Base-by-base conservation (phyloP, 129 eudicot genomes). In the Helichrysum umbraculigerum region DNA sequence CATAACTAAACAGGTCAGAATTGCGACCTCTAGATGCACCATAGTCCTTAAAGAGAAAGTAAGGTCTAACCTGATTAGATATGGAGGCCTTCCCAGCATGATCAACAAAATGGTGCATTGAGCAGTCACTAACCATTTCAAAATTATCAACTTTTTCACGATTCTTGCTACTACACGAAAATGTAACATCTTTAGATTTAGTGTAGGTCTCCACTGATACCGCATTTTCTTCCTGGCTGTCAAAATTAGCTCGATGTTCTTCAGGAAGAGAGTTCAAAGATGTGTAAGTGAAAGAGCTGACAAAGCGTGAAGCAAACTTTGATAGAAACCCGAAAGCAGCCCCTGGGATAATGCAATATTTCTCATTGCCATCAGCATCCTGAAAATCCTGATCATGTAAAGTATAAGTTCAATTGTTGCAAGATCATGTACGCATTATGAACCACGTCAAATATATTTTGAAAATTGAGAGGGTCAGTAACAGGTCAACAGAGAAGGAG, bases 41-140 rank as follows among this genome's bases (percentile, higher is more conserved):
- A 47, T 47, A 47, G 16, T 14, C 47, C 14, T 14, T 14, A 4
- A 47, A 47, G 54, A 47, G 10, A 9, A 9, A 41, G n/a, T 47
- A 47, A 12, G 5, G 63, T 42, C 54, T 71, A 11, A 86, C 99
- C 96, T 86, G 97, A 25, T 79, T 82, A 29, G 82, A 89, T 63
- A 86, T 58, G 50, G 85, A 78, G 78, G 73, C 79, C 76, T 87
- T 85, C 12, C 86, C 88, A 22, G 85, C 76, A 57, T 81, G 84
- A 70, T 83, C 85, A 52, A 82, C 83, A 29, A 91, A 95, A 81
- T 95, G 97, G 81, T 95, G 99, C 74, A 87, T 88, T 11, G 83
- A 86, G 82, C 89, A 89, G 81, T 81, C 91, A 70, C 42, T 81
- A 63, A 95, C 88, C 86, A 91, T 78, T 80, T 91, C 99, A 60